Evolutionary conservation across 2,329 filamentous ascomycete species (phyloP), one percentile per base, ranked within the genome.

Genomic region (Phaeosphaeriaceae sp.): DNA sequence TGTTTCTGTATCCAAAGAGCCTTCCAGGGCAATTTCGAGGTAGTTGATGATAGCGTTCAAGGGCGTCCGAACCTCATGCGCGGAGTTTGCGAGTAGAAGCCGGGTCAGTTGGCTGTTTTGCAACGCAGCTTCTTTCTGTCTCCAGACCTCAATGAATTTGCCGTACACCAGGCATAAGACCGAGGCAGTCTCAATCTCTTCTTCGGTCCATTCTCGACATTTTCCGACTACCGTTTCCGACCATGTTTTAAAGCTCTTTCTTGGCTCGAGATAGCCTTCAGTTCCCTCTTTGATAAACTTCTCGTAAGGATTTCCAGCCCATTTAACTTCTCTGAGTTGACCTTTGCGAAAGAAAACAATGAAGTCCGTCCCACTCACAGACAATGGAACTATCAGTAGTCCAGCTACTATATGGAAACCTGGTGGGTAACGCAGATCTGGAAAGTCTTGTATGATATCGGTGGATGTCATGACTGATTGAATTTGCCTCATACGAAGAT

Each of bases 11-110:
- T 96, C 93, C 2, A 97, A 80, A 0, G 83, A 80, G 0, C 92
- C 92, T 77, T 97, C 93, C 1, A 97, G 79, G 0, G 93, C 93
- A 63, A 97, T 96, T 67, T 97, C 93, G 1, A 97, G 84, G 66
- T 96, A 97, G 68, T 97, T 97, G 77, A 97, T 96, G 69, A 97
- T 96, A 17, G 93, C 93, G 70, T 97, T 97, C 1, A 97, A 80
- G 0, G 93, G 93, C 0, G 93, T 97, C 50, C 93, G 89, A 9
- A 97, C 92, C 79, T 97, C 93, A 63, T 97, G 93, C 0, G 93
- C 93, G 0, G 92, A 96, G 64, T 97, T 96, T 4, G 92, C 91
- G 21, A 97, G 82, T 1, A 97, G 78, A 3, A 97, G 78, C 48
- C 87, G 84, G 0, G 92, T 96, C 1, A 97, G 81, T 58, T 93